These are phyloP conservation scores for Globisporangium barbulae DNA, from an alignment of 352 stramenopile species.

Conservation along the genomic window DNA sequence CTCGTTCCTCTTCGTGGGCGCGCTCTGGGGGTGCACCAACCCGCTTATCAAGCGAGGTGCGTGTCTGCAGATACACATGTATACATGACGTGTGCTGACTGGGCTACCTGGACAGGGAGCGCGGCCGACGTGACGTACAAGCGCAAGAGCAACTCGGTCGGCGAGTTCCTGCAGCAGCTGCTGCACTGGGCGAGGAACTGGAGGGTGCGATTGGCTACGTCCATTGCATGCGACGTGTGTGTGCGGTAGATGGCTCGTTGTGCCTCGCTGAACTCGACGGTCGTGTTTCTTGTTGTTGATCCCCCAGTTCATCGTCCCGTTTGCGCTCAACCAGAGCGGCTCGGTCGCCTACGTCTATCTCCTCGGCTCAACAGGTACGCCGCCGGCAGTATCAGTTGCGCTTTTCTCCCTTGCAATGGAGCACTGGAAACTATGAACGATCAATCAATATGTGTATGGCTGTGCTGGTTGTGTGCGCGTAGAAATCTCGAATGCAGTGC, in stretches of 20 bases:
- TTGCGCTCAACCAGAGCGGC: conserved; percentile 79
- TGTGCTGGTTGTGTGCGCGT: background rate
- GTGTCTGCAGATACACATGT: background rate
- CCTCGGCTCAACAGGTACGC: conserved; percentile 60
- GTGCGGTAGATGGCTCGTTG: background rate
- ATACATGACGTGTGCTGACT: background rate
- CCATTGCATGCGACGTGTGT: background rate
- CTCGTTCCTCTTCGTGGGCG: conserved; percentile 81
- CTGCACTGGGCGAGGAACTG: conserved; percentile 63
- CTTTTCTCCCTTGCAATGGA: background rate
- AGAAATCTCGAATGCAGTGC: conserved; percentile 86
- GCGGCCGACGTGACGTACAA: conserved; percentile 45
- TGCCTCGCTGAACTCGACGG: too few relatives aligned
- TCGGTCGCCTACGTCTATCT: conserved; percentile 80
- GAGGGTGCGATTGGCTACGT: conserved; percentile 33
- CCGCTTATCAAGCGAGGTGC: conserved; percentile 79
- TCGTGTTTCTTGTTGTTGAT: too few relatives aligned
- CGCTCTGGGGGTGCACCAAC: conserved; percentile 86
- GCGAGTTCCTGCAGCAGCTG: conserved; percentile 46
- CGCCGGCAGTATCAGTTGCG: too few relatives aligned
- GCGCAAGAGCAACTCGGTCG: conserved; percentile 52
- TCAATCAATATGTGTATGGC: too few relatives aligned
- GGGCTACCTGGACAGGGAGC: conserved; percentile 36
- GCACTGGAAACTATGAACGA: too few relatives aligned
- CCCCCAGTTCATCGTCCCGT: conserved; percentile 75